phyloP scores from a whole-genome alignment of 2,329 filamentous ascomycete genomes.

The Botrytis fabae region DNA sequence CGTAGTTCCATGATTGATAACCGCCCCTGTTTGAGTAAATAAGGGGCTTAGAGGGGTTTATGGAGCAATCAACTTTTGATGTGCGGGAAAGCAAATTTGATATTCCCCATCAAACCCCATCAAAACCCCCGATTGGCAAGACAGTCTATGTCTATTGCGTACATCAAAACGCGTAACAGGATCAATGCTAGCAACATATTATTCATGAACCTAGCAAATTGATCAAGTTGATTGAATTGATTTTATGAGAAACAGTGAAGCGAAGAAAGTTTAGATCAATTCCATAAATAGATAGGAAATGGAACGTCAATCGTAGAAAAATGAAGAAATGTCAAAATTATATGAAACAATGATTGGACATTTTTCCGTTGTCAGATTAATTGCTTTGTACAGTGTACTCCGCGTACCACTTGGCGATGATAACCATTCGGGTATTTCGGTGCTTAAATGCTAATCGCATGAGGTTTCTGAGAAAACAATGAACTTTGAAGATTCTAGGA shows the following conservation, averaged over 20 bases:
- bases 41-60: not conserved
- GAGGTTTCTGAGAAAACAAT: not conserved
- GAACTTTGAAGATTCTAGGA: not conserved
- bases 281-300: too few relatives aligned
- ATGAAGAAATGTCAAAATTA: not conserved
- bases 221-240: not conserved
- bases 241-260: slow-evolving; percentile 1
- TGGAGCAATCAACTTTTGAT: not conserved
- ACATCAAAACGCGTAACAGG: not conserved
- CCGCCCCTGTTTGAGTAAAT: not conserved
- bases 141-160: not conserved
- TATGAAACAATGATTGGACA: not conserved
- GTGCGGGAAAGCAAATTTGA: not conserved
- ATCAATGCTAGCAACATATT: not conserved
- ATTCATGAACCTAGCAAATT: not conserved
- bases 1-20: not conserved
- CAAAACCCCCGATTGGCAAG: not conserved
- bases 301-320: not conserved
- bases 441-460: not conserved
- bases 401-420: not conserved
- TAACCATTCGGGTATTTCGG: not conserved
- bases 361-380: slow-evolving; percentile 2
- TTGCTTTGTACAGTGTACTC: not conserved
- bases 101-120: not conserved
- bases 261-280: not conserved